Evolutionary conservation across 495 filamentous ascomycete species (phyloP), one percentile per base, ranked within the genome.

Genomic region (Pyrenula aspistea): DNA sequence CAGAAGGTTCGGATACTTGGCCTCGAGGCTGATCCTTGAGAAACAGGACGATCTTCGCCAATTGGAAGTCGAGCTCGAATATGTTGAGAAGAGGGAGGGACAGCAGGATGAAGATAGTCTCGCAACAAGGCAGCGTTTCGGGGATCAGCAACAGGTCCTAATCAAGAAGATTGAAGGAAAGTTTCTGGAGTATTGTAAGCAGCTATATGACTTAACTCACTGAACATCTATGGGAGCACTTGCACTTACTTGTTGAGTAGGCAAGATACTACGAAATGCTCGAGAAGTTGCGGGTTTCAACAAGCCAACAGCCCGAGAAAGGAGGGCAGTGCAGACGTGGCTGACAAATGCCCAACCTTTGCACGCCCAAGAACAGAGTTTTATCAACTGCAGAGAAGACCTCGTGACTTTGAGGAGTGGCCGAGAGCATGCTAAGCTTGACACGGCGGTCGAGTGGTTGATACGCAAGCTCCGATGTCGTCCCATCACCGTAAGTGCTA

Each of bases 1-100:
- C 22, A 20, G 50, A 20, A 8, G 50, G 19, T 52, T 52, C 50
- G 50, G 50, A 20, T 24, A 21, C 50, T 20, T 52, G 50, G 19
- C n/a, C 20, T 20, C 50, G n/a, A 20, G 50, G 50, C 50, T 52
- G 8, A 20, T 52, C 20, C 50, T 52, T 52, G 19, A 52, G 19
- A 52, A 52, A 19, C 50, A 52, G 22, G 50, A 52, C 20, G 50
- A 52, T 21, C 50, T 52, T 52, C 50, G 50, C 19, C n/a, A 24
- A 24, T 21, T 52, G 19, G 50, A 52, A 20, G 50, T 10, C 8
- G 50, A 52, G 8, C 50, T 52, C 31, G 31, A 42, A 4, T 15
- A 15, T 42, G 31, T 15, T 4, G 31, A 42, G 8, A 42, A 15
- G 15, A 42, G 15, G 15, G 8, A 42, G 15, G 31, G 31, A 15